Evolutionary conservation across 805 yeast genomes (phyloP).

Genomic region (Candida sphagnicola): DNA sequence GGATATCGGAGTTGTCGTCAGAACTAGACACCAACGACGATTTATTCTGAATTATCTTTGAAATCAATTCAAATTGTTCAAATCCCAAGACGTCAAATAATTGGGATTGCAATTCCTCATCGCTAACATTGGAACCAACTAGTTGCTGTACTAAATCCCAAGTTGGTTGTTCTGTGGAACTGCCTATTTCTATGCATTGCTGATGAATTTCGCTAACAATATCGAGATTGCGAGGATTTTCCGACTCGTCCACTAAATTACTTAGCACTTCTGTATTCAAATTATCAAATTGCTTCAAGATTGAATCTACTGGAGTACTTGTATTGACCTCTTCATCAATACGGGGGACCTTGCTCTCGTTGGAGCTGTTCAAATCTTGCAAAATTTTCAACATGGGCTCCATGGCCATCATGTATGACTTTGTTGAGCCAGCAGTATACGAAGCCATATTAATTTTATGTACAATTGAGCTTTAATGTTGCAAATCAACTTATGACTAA

Average conservation of each 20-base stretch:
- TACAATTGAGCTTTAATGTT: too few species aligned
- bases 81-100: constrained; percentile 81
- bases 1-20: constrained; percentile 15
- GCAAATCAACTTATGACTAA: too few species aligned
- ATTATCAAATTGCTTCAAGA: constrained; percentile 35
- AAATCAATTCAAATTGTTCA: constrained; percentile 78
- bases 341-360: constrained; percentile 26
- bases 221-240: constrained; percentile 3
- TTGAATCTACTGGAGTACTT: constrained; percentile 21
- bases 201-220: constrained; percentile 18
- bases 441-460: too few species aligned
- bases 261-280: constrained; percentile 29
- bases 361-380: constrained; percentile 19
- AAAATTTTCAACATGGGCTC: constrained; percentile 57
- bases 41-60: constrained; percentile 52
- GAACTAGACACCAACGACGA: constrained; percentile 13
- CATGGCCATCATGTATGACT: constrained; percentile 79
- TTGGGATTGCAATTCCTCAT: constrained; percentile 63
- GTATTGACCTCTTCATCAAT: constrained; percentile 33
- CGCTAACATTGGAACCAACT: constrained; percentile 35
- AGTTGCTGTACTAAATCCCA: constrained; percentile 14
- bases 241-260: constrained; percentile 12
- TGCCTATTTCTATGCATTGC: constrained; percentile 31
- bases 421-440: constrained; percentile 55
- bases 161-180: constrained; percentile 7